Evolutionary conservation across 805 yeast species (phyloP).

Genomic region (Candida takata): DNA sequence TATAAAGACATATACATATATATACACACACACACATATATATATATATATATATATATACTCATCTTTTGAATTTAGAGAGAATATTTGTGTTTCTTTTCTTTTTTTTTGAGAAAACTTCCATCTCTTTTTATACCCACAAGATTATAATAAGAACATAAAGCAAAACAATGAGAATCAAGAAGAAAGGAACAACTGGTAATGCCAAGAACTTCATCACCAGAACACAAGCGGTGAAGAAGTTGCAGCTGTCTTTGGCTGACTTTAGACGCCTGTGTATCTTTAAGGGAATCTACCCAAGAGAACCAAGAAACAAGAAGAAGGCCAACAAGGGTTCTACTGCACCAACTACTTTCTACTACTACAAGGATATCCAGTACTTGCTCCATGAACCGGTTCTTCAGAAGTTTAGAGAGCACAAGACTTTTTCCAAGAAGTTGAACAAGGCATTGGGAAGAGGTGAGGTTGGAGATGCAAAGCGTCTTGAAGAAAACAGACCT

Average conservation of each 20-base stretch:
- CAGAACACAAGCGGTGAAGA: constrained; percentile 89
- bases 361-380: constrained; percentile 89
- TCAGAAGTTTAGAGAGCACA: constrained; percentile 89
- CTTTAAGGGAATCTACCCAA: constrained; percentile 95
- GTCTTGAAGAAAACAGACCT: constrained; percentile 74
- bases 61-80: no score
- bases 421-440: constrained; percentile 86
- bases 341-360: constrained; percentile 91
- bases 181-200: constrained; percentile 80
- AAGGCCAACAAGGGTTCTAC: constrained; percentile 98
- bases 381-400: constrained; percentile 92
- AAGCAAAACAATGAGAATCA: constrained; percentile 28
- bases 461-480: constrained; percentile 82
- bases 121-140: background rate
- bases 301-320: constrained; percentile 93
- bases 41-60: no score
- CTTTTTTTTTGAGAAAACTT: background rate
- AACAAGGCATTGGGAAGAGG: constrained; percentile 88
- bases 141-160: background rate
- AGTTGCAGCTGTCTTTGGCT: constrained; percentile 86
- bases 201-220: constrained; percentile 90
- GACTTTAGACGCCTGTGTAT: constrained; percentile 97
- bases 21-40: no score
- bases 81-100: no score
- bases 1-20: no score